phyloP scores from a whole-genome alignment of 805 yeast species.

The Candida tibetensis region DNA sequence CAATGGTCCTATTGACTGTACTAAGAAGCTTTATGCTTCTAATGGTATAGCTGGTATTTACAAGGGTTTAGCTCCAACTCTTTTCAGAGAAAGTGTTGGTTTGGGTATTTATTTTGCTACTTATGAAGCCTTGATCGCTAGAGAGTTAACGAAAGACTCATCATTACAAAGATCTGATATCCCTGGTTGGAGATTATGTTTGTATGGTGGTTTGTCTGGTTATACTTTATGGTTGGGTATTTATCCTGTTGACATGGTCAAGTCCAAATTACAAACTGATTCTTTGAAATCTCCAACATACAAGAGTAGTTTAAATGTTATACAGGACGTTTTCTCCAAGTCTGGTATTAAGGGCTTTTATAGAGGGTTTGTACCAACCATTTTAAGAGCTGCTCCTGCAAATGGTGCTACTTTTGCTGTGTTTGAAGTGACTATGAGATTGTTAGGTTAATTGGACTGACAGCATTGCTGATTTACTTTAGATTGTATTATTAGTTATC shows the following conservation, averaged over 20 bases:
- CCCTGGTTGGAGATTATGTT: conserved; percentile 83
- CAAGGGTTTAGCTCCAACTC: conserved; percentile 81
- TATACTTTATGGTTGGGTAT: conserved; percentile 80
- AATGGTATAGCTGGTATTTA: conserved; percentile 64
- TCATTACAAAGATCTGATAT: conserved; percentile 62
- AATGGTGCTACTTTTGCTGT: conserved; percentile 96
- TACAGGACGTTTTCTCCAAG: conserved; percentile 48
- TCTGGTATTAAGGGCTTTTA: conserved; percentile 77
- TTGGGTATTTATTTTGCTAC: conserved; percentile 89
- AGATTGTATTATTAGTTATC: neutral
- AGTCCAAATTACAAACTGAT: conserved; percentile 79
- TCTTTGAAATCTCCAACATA: conserved; percentile 57
- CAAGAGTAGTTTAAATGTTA: conserved; percentile 58
- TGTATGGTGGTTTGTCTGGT: conserved; percentile 90
- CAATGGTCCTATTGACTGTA: conserved; percentile 73
- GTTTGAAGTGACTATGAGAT: conserved; percentile 85
- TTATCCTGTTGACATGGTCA: conserved; percentile 89
- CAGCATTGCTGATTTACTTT: too few species aligned
- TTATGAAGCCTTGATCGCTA: conserved; percentile 81
- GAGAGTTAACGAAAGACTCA: conserved; percentile 48
- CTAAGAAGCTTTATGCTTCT: conserved; percentile 51
- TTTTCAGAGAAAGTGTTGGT: conserved; percentile 96
- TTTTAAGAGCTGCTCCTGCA: conserved; percentile 96
- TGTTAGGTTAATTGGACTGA: conserved; percentile 36
- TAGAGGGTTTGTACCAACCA: conserved; percentile 89